Evolutionary conservation across 2,329 filamentous ascomycete genomes (phyloP).

Genomic region (Dactylellina drechsleri): DNA sequence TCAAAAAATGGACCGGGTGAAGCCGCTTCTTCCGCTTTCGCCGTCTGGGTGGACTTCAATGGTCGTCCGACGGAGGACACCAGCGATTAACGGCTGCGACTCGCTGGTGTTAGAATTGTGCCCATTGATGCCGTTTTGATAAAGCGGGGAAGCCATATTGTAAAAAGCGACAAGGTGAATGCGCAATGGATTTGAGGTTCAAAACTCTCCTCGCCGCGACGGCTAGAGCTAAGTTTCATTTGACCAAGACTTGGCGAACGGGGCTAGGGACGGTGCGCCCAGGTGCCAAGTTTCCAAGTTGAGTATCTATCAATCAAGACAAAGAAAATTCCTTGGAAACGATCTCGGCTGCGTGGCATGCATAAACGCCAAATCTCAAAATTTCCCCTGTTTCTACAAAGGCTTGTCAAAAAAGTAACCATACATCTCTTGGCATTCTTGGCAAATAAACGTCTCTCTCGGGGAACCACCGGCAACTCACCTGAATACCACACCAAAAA

Average conservation of each 20-base stretch:
- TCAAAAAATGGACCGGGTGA: conserved; percentile 72
- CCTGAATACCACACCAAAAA: too few relatives aligned
- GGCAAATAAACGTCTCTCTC: too few relatives aligned
- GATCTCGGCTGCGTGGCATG: too few relatives aligned
- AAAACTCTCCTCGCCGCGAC: neutral
- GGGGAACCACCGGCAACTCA: too few relatives aligned
- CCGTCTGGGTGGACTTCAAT: conserved; percentile 65
- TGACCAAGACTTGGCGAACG: neutral
- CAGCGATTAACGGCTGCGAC: conserved; percentile 26
- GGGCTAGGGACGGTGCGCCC: conserved; percentile 1
- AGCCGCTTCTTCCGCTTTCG: conserved; percentile 74
- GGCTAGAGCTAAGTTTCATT: neutral
- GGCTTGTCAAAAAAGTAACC: too few relatives aligned
- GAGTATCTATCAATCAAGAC: too few relatives aligned
- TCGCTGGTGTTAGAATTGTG: conserved; percentile 10
- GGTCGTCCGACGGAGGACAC: neutral
- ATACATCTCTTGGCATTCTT: too few relatives aligned
- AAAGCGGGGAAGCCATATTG: conserved; percentile 24
- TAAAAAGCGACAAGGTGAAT: neutral
- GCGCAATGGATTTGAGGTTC: neutral
- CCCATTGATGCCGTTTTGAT: conserved; percentile 30
- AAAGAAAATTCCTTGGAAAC: too few relatives aligned
- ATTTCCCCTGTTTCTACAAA: too few relatives aligned
- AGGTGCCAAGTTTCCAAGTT: conserved; percentile 15
- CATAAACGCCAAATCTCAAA: too few relatives aligned